A percentile compares a stretch with the other conserved stretches of the same genome.
Evolutionary conservation across 768 basidiomycete genomes (phyloP).

Genomic region (Chlorophyllum brunneum): DNA sequence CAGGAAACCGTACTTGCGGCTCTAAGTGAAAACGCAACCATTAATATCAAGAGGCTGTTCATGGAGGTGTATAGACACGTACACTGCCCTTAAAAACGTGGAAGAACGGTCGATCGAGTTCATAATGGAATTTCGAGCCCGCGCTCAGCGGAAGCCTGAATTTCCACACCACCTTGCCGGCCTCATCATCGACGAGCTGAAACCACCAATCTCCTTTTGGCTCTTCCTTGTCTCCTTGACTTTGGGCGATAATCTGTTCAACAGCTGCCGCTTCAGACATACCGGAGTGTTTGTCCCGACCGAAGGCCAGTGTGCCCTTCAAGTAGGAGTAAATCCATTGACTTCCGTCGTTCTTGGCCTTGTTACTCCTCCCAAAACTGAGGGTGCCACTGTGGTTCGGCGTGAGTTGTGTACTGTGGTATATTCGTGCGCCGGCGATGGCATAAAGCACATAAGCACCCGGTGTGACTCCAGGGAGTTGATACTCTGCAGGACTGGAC

Average conservation of each 20-base stretch:
- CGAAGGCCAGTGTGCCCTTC: constrained; percentile 57
- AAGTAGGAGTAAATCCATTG: constrained; percentile 62
- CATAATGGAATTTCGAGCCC: constrained; percentile 52
- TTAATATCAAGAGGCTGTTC: no score
- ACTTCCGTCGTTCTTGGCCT: constrained; percentile 25
- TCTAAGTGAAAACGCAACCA: constrained; percentile 38
- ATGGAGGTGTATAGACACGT: no score
- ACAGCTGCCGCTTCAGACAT: constrained; percentile 13
- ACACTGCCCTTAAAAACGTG: constrained; percentile 87
- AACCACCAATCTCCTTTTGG: constrained; percentile 46
- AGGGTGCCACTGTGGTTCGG: background rate
- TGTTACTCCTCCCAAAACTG: constrained; percentile 8
- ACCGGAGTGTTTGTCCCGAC: constrained; percentile 30
- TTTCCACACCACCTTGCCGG: constrained; percentile 62
- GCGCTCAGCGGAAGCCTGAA: constrained; percentile 49
- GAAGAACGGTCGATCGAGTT: constrained; percentile 87
- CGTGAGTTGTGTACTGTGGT: constrained; percentile 21
- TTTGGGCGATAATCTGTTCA: background rate
- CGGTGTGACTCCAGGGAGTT: constrained; percentile 3
- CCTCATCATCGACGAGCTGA: constrained; percentile 53
- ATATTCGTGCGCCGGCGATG: constrained; percentile 14
- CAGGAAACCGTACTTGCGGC: constrained; percentile 48
- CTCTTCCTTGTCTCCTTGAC: background rate
- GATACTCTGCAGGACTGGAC: background rate
- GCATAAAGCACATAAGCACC: constrained; percentile 10